A percentile compares a stretch with the other conserved stretches of the same genome.
Conservation (phyloP, 305 asterid species). For the Fraxinus baroniana region DNA sequence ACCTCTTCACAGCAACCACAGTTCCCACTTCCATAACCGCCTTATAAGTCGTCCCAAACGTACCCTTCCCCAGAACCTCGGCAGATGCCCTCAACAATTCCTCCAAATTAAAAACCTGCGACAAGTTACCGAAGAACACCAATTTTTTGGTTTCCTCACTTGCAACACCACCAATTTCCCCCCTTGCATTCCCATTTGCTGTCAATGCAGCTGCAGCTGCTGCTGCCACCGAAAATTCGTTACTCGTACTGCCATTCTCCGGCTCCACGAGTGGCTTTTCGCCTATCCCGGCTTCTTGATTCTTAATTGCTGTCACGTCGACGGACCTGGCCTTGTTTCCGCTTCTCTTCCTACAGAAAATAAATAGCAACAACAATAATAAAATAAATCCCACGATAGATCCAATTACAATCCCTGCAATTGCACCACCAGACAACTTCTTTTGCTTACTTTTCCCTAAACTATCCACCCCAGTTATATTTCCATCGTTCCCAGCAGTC, state of each 20-base stretch:
- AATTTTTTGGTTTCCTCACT: constrained; percentile 37
- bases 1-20: constrained; percentile 62
- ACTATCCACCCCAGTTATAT: constrained; percentile 15
- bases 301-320: constrained; percentile 52
- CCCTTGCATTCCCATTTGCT: constrained; percentile 28
- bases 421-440: constrained; percentile 74
- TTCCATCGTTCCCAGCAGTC: constrained; percentile 23
- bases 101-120: constrained; percentile 48
- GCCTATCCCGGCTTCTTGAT: constrained; percentile 40
- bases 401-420: constrained; percentile 90
- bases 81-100: constrained; percentile 63
- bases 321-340: constrained; percentile 55
- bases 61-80: constrained; percentile 65
- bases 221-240: constrained; percentile 51
- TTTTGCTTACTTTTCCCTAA: constrained; percentile 27
- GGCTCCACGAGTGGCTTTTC: constrained; percentile 52
- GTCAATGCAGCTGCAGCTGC: constrained; percentile 53
- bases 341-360: constrained; percentile 66
- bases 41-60: constrained; percentile 66
- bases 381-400: constrained; percentile 63
- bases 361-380: constrained; percentile 45
- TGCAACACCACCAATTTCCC: constrained; percentile 24
- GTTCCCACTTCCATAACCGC: constrained; percentile 55
- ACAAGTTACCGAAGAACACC: constrained; percentile 47
- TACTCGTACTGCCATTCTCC: constrained; percentile 41